Evolutionary conservation across 306 rosid species (phyloP).

Genomic region (Quercus engelmannii): DNA sequence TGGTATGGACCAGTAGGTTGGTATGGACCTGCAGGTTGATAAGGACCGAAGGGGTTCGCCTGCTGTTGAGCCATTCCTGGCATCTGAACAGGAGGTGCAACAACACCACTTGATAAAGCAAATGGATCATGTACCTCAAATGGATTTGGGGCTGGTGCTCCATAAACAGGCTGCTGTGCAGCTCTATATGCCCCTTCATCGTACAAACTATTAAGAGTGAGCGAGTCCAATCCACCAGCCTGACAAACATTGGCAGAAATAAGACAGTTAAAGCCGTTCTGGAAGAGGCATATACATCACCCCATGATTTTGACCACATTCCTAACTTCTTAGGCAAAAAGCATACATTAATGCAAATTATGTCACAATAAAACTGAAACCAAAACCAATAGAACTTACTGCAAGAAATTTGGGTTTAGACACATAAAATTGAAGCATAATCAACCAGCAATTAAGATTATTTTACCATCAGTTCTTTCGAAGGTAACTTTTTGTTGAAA

Average conservation of each 20-base stretch:
- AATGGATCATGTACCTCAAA: constrained; percentile 92
- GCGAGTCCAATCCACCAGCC: constrained; percentile 98
- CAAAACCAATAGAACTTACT: not conserved
- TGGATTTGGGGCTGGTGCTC: constrained; percentile 90
- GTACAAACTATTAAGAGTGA: constrained; percentile 78
- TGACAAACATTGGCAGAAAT: constrained; percentile 29
- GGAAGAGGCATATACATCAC: not conserved
- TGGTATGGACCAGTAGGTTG: constrained; percentile 70
- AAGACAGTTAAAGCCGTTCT: constrained; percentile 12
- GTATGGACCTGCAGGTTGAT: constrained; percentile 53
- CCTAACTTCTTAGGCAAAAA: not conserved
- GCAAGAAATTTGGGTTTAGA: not conserved
- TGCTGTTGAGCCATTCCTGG: constrained; percentile 64
- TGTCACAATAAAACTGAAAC: not conserved
- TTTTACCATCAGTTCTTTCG: no score
- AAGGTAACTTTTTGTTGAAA: not conserved
- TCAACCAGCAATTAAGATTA: not conserved
- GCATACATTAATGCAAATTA: not conserved
- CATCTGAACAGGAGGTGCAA: constrained; percentile 74
- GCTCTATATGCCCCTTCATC: constrained; percentile 90
- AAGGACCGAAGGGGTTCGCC: constrained; percentile 87
- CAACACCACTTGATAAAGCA: constrained; percentile 55
- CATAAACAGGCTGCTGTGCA: constrained; percentile 83
- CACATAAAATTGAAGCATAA: not conserved
- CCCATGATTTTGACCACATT: not conserved